Evolutionary conservation across 73 alveolate species (phyloP).

Genomic region (Effrenium voratum): DNA sequence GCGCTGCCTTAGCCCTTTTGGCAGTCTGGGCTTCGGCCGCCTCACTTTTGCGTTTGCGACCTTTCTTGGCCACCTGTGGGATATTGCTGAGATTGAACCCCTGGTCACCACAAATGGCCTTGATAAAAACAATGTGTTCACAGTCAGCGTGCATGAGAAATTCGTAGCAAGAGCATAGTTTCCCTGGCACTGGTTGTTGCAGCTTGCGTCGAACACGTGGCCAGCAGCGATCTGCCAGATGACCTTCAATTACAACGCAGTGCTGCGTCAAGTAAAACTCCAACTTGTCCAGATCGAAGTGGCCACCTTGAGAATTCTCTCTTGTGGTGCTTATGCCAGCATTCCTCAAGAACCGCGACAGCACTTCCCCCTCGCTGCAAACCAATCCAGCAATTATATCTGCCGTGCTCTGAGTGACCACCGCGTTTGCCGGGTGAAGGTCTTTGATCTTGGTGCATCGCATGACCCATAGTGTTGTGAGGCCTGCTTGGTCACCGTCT

Average conservation of each 20-base stretch:
- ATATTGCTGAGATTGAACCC: background rate
- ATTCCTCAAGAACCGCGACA: background rate
- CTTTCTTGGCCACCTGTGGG: background rate
- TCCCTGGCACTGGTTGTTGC: background rate
- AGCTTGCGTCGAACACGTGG: background rate
- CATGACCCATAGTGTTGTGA: background rate
- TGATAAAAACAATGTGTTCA: background rate
- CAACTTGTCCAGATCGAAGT: background rate
- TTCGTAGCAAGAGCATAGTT: background rate
- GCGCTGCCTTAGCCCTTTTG: background rate
- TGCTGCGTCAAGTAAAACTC: background rate
- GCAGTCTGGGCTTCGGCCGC: background rate
- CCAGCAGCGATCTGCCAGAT: background rate
- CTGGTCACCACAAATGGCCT: background rate
- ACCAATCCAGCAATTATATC: background rate
- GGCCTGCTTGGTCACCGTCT: too few species aligned
- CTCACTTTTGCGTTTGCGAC: background rate
- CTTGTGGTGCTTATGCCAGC: too few species aligned
- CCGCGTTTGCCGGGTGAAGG: background rate
- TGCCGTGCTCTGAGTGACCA: background rate
- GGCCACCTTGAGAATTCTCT: too few species aligned
- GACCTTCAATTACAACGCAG: background rate
- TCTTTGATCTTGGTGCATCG: background rate
- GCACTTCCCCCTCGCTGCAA: background rate
- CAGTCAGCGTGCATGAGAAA: constrained; percentile 12